Evolutionary conservation across 192 early-diverging fungal species (phyloP), one percentile per base, ranked within the genome.

Genomic region (Umbelopsis sp.): DNA sequence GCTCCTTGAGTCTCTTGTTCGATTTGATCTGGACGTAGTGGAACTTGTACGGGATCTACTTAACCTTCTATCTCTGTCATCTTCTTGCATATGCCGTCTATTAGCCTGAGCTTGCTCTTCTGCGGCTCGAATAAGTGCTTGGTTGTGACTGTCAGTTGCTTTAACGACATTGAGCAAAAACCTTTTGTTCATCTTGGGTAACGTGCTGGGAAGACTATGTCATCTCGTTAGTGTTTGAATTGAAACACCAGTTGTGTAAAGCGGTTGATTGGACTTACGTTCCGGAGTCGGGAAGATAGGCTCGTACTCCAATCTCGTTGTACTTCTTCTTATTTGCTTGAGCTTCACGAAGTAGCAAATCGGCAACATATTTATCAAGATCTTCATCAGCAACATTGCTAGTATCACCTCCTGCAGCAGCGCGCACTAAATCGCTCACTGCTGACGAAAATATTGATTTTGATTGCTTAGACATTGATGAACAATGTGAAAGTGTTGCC

Each of bases 151-250:
- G 54, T 86, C 83, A 0, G 85, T 86, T 51, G 75, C 83, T 69
- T 85, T 86, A 43, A 88, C 80, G 24, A 88, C 77, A 21, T 84
- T 84, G 12, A 80, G 71, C 3, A 88, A 75, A 56, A 88, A 88
- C n/a, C 87, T 76, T 38, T 83, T 88, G 67, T 88, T 88, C 25
- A 85, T 83, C 45, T 84, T 86, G 10, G 82, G 82, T 0, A 81
- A 65, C 32, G 69, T 80, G 47, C 74, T 79, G 17, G 82, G 74
- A 2, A 76, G 69, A 22, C 84, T 85, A 7, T 74, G n/a, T 36
- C 70, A 21, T 67, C 31, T 10, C 16, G 65, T 66, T 22, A 11
- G 65, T 38, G 20, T 66, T 6, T 14, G 8, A 21, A 31, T 31
- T 4, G 34, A 6, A 4, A 31, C 9, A 21, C 5, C 36, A 38